A percentile compares a stretch with the other conserved stretches of the same genome.
phyloP scores from a whole-genome alignment of 2,329 filamentous ascomycete genomes.

The Colletotrichum magnum region DNA sequence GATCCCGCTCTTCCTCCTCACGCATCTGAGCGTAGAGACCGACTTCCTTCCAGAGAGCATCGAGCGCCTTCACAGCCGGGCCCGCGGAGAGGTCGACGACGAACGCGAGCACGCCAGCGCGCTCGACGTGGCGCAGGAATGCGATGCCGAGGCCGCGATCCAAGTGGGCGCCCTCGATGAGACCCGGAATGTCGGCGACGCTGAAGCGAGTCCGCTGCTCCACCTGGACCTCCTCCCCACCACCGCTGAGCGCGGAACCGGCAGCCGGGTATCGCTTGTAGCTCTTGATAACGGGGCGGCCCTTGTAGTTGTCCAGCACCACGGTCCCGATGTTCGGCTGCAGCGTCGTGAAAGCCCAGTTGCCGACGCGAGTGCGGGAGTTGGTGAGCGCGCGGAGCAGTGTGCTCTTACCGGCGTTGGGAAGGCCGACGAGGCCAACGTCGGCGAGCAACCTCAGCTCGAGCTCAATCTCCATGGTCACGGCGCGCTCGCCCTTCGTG shows the following conservation, averaged over 20 bases:
- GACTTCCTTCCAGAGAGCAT: constrained; percentile 91
- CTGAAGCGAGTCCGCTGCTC: constrained; percentile 84
- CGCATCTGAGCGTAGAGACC: constrained; percentile 86
- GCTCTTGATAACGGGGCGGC: constrained; percentile 72
- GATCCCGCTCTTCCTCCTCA: constrained; percentile 78
- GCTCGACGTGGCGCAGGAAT: constrained; percentile 94
- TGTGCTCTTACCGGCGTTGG: constrained; percentile 97
- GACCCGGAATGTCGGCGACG: constrained; percentile 93
- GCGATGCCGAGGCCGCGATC: constrained; percentile 92
- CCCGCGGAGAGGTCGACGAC: constrained; percentile 88
- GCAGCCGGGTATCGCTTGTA: constrained; percentile 47
- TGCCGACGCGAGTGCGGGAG: constrained; percentile 88
- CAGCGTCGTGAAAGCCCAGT: constrained; percentile 97
- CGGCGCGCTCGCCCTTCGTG: constrained; percentile 85
- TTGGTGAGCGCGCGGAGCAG: constrained; percentile 89
- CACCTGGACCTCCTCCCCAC: constrained; percentile 60
- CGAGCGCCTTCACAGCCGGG: constrained; percentile 83
- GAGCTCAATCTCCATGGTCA: constrained; percentile 84
- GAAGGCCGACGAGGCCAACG: constrained; percentile 92
- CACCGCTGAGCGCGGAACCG: constrained; percentile 51
- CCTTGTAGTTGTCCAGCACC: constrained; percentile 88
- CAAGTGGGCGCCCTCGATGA: constrained; percentile 93
- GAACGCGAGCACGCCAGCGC: constrained; percentile 92
- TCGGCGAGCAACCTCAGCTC: constrained; percentile 97
- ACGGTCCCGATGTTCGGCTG: constrained; percentile 97